Conservation (phyloP, 2,329 filamentous ascomycete species). For the Hypoxylon sp. region DNA sequence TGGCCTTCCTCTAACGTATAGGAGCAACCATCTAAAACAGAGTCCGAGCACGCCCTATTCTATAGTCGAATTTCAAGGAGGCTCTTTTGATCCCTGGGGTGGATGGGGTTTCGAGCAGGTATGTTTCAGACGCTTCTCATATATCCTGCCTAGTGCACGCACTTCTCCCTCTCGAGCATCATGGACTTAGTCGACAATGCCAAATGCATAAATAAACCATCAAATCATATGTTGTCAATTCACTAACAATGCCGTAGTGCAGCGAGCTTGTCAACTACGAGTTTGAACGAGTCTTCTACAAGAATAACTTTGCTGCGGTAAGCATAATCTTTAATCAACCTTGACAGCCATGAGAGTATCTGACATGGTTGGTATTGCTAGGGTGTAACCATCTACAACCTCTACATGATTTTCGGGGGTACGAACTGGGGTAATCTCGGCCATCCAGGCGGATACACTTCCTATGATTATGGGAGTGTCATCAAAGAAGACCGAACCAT, state of each 20-base stretch:
- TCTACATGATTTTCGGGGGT: constrained; percentile 72
- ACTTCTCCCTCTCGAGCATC: not conserved
- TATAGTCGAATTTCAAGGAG: constrained; percentile 71
- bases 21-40: constrained; percentile 66
- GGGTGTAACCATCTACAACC: constrained; percentile 76
- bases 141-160: not conserved
- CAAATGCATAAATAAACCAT: not conserved
- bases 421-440: constrained; percentile 89
- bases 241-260: constrained; percentile 63
- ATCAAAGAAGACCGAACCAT: constrained; percentile 79
- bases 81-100: constrained; percentile 81
- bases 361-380: not conserved
- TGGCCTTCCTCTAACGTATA: constrained; percentile 68
- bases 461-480: constrained; percentile 67
- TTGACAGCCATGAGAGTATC: not conserved
- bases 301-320: constrained; percentile 75
- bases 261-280: constrained; percentile 76
- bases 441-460: constrained; percentile 74
- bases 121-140: not conserved
- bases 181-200: not conserved
- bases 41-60: constrained; percentile 74
- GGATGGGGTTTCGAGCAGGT: constrained; percentile 72
- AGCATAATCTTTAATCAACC: not conserved
- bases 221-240: not conserved
- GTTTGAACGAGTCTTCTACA: constrained; percentile 83